Conservation (phyloP, 164 flowering plant species). For the Umbilicus rupestris region DNA sequence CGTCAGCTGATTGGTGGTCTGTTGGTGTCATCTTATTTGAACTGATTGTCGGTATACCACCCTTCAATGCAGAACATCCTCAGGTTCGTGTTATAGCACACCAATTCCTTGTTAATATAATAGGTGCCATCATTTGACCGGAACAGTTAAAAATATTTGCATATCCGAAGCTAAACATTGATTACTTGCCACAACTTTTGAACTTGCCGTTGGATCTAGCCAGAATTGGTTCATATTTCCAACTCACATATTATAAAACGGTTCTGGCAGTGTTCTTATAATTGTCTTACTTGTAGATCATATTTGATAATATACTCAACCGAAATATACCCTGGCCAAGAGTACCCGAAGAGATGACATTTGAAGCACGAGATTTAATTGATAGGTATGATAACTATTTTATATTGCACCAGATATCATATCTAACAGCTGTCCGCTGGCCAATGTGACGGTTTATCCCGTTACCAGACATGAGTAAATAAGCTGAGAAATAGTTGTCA, state of each 20-base stretch:
- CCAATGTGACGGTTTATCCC: no score
- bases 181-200: background rate
- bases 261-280: background rate
- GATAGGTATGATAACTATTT: conserved; percentile 54
- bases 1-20: conserved; percentile 99
- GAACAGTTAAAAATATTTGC: background rate
- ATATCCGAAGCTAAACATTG: background rate
- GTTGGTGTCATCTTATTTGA: conserved; percentile 96
- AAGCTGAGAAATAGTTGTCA: background rate
- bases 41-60: conserved; percentile 92
- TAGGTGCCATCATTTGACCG: background rate
- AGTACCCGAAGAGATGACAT: conserved; percentile 89
- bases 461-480: background rate
- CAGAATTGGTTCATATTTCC: background rate
- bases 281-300: conserved; percentile 39
- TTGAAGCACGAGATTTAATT: conserved; percentile 77
- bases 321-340: conserved; percentile 95
- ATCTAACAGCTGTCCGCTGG: background rate
- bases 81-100: conserved; percentile 40
- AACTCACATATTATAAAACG: no score
- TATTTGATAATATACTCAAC: conserved; percentile 96
- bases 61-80: conserved; percentile 98
- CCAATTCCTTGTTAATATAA: background rate
- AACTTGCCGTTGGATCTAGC: background rate
- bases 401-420: background rate